Evolutionary conservation across 805 yeast genomes (phyloP).

Genomic region (Cyberlindnera xylosilytica): DNA sequence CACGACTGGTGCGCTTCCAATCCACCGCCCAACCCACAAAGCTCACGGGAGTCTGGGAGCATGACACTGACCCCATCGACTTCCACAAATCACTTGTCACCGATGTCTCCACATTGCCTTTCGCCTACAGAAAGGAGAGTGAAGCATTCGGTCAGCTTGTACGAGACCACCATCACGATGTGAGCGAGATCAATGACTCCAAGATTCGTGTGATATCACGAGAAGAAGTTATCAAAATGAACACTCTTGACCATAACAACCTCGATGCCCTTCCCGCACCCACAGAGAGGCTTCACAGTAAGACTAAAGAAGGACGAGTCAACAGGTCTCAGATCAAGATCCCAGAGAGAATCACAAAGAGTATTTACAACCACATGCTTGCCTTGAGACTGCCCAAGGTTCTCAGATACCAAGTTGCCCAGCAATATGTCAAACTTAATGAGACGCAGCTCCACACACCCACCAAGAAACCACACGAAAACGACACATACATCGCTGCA

Average conservation of each 20-base stretch:
- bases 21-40: constrained; percentile 4
- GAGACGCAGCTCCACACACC: constrained; percentile 53
- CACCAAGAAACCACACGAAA: constrained; percentile 45
- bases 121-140: constrained; percentile 35
- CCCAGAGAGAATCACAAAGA: constrained; percentile 54
- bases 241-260: neutral
- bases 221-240: constrained; percentile 28
- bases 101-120: constrained; percentile 25
- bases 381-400: constrained; percentile 59
- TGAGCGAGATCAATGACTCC: constrained; percentile 29
- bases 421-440: constrained; percentile 46
- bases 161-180: constrained; percentile 34
- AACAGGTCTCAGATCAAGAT: constrained; percentile 46
- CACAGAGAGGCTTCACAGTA: constrained; percentile 46
- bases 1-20: constrained; percentile 7
- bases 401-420: constrained; percentile 60
- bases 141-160: constrained; percentile 43
- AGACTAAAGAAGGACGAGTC: constrained; percentile 56
- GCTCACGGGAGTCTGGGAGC: constrained; percentile 15
- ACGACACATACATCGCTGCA: constrained; percentile 79
- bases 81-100: constrained; percentile 11
- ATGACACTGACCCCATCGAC: constrained; percentile 17
- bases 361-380: constrained; percentile 63
- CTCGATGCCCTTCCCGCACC: neutral
- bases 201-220: constrained; percentile 34